phyloP scores from a whole-genome alignment of 352 stramenopile genomes.

The Discostella stelligera region DNA sequence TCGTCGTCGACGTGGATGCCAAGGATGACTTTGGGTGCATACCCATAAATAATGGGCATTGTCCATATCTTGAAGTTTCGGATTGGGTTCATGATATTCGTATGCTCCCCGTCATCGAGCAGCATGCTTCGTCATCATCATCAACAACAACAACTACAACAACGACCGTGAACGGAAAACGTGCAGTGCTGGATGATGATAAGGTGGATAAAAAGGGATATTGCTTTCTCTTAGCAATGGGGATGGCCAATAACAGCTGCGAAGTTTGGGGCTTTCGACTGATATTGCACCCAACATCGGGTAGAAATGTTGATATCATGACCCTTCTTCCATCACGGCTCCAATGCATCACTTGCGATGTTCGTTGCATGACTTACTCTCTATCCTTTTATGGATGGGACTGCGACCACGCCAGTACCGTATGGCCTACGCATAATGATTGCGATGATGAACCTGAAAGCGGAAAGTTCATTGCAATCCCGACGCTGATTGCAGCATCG shows the following conservation, averaged over 20 bases:
- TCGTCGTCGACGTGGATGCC: neutral
- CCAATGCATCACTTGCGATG: slow-evolving; percentile 40
- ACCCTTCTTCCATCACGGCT: slow-evolving; percentile 21
- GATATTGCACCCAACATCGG: neutral
- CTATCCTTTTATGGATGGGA: slow-evolving; percentile 46
- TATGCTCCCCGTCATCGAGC: slow-evolving; percentile 16
- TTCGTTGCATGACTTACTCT: slow-evolving; percentile 54
- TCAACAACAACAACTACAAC: neutral
- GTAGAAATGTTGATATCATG: slow-evolving; percentile 3
- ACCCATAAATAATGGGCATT: neutral
- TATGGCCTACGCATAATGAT: neutral
- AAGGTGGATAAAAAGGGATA: no score
- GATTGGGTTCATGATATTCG: slow-evolving; percentile 66
- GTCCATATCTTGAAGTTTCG: slow-evolving; percentile 36
- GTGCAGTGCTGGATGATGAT: neutral
- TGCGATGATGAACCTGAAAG: neutral
- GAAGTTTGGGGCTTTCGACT: slow-evolving; percentile 55
- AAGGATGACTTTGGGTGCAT: slow-evolving; percentile 27
- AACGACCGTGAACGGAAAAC: slow-evolving; percentile 1
- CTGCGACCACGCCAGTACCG: neutral
- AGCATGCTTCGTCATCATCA: neutral
- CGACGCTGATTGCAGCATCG: slow-evolving; percentile 34
- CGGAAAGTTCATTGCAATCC: slow-evolving; percentile 5
- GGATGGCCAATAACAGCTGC: slow-evolving; percentile 53
- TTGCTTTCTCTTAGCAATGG: slow-evolving; percentile 45